Evolutionary conservation across 2,329 filamentous ascomycete genomes (phyloP), one percentile per base, ranked within the genome.

Genomic region (Fusarium chaquense): DNA sequence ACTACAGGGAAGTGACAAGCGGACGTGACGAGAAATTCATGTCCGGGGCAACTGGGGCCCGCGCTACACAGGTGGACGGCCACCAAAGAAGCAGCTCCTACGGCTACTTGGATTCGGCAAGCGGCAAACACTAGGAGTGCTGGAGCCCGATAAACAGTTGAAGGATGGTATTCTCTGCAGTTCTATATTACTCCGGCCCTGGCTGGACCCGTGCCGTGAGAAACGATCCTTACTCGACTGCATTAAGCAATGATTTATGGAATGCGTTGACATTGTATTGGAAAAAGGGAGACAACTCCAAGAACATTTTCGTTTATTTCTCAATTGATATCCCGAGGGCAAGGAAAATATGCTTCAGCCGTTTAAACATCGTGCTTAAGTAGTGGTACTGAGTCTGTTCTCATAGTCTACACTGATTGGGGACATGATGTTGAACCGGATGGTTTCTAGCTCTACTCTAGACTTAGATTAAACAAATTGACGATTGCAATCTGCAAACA

Each of bases 81-180:
- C 76, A 80, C 46, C 76, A 77, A 70, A 76, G 78, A 71, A 71
- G 65, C 51, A 81, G 78, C 73, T 78, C 78, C 30, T 75, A 81
- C 47, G 78, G 79, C 32, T 76, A 78, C 35, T 71, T 81, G 41
- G 78, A 79, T 49, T 62, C 72, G 45, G 53, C 63, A 61, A 66
- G 60, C 56, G 73, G 55, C 54, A 75, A 74, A 61, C 65, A 72
- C 54, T 74, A 74, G 71, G 62, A 68, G 54, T 64, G 52, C 51
- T 69, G 69, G 57, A 69, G 69, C 51, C 56, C 57, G 43, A 51
- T 69, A 51, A 50, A 38, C 58, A 61, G 58, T 49, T 68, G 47
- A 67, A 58, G 57, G 46, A 57, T 49, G 38, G 28, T 32, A 44
- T 59, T 44, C 43, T 47, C 47, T 67, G 63, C 65, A 74, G 61